phyloP scores from a whole-genome alignment of 2,329 filamentous ascomycete species.

The Emergomyces orientalis region DNA sequence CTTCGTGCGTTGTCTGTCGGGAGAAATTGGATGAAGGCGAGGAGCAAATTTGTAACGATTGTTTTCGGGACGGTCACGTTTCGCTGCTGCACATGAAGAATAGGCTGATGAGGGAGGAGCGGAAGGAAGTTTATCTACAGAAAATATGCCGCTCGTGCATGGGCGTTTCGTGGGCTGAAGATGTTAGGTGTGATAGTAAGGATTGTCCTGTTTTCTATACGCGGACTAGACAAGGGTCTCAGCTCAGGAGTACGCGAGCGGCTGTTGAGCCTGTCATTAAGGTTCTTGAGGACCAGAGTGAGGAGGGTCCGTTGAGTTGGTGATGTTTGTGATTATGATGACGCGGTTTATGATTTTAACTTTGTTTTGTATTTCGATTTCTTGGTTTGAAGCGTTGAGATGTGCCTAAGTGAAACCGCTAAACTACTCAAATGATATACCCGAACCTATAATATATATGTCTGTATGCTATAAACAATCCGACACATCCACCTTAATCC shows the following conservation, averaged over 20 bases:
- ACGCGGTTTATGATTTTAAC: neutral
- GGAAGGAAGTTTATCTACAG: conserved; percentile 53
- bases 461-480: neutral
- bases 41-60: conserved; percentile 34
- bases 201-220: conserved; percentile 88
- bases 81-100: conserved; percentile 57
- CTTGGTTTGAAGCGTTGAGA: neutral
- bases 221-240: conserved; percentile 29
- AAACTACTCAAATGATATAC: neutral
- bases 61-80: conserved; percentile 35
- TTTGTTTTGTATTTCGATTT: neutral
- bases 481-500: neutral
- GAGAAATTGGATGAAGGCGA: conserved; percentile 43
- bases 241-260: conserved; percentile 30
- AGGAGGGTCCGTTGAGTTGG: conserved; percentile 31
- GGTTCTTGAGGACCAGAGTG: conserved; percentile 27
- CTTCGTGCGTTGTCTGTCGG: conserved; percentile 68
- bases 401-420: neutral
- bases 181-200: conserved; percentile 77
- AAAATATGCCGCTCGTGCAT: conserved; percentile 73
- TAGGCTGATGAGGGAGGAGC: conserved; percentile 55
- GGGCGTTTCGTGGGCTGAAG: conserved; percentile 60
- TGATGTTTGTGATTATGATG: conserved; percentile 25
- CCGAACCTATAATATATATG: neutral
- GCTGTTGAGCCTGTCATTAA: conserved; percentile 31